Percentiles rank a stretch among this genome's conserved stretches.
These are phyloP conservation scores for Xylariaceae sp. DNA, from an alignment of 2,329 filamentous ascomycete species.

Conservation along the genomic window DNA sequence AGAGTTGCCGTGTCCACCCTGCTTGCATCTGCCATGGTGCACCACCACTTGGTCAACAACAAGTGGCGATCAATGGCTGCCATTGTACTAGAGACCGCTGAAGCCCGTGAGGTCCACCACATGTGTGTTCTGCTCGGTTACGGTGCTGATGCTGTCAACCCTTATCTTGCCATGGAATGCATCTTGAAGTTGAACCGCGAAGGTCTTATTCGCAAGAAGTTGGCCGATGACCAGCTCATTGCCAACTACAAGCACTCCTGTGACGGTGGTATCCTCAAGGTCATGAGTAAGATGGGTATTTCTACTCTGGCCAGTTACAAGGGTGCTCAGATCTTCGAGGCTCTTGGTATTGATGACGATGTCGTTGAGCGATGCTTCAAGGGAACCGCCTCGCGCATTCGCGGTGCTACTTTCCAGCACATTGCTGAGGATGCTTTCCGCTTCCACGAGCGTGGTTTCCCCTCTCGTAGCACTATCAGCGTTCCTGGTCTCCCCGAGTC, in stretches of 20 bases:
- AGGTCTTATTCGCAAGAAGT: slow-evolving; percentile 84
- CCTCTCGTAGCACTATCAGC: slow-evolving; percentile 68
- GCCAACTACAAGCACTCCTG: slow-evolving; percentile 96
- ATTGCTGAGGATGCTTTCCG: slow-evolving; percentile 93
- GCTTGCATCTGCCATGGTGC: slow-evolving; percentile 85
- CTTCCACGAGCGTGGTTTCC: slow-evolving; percentile 90
- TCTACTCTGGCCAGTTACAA: slow-evolving; percentile 95
- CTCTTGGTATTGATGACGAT: slow-evolving; percentile 83
- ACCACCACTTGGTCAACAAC: slow-evolving; percentile 92
- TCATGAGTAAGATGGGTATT: slow-evolving; percentile 99
- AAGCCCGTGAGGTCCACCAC: slow-evolving; percentile 95
- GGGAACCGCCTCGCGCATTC: slow-evolving; percentile 89
- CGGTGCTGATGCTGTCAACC: slow-evolving; percentile 89
- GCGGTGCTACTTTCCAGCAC: slow-evolving; percentile 86
- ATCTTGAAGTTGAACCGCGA: slow-evolving; percentile 96
- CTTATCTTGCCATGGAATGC: slow-evolving; percentile 92
- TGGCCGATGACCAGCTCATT: slow-evolving; percentile 75
- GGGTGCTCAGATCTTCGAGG: slow-evolving; percentile 96
- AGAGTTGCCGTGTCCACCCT: slow-evolving; percentile 82
- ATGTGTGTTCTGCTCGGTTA: slow-evolving; percentile 98
- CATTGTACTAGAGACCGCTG: slow-evolving; percentile 83
- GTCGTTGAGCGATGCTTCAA: slow-evolving; percentile 94
- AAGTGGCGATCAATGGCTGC: slow-evolving; percentile 90
- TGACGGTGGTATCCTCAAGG: slow-evolving; percentile 93
- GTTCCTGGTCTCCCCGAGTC: slow-evolving; percentile 82